phyloP scores from a whole-genome alignment of 768 basidiomycete species.

The Collybia nuda region DNA sequence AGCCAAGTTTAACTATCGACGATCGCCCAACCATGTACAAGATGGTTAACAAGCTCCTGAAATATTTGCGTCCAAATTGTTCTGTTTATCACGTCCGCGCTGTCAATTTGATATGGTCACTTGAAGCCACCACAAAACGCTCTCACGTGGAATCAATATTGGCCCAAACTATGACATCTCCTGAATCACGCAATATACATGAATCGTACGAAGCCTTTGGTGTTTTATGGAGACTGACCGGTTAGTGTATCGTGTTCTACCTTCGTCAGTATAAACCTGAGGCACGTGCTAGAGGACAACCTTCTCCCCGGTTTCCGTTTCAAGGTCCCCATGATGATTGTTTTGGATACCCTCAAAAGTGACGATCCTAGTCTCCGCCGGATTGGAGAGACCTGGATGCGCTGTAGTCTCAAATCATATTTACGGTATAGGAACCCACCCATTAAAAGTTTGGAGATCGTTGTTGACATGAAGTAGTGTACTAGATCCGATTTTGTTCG shows the following conservation, averaged over 20 bases:
- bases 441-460: background rate
- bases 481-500: slow-evolving; percentile 83
- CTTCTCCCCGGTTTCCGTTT: slow-evolving; percentile 80
- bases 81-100: slow-evolving; percentile 79
- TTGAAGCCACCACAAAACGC: slow-evolving; percentile 56
- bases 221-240: slow-evolving; percentile 86
- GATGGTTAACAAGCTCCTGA: slow-evolving; percentile 68
- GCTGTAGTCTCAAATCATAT: slow-evolving; percentile 89
- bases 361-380: slow-evolving; percentile 74
- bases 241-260: slow-evolving; percentile 37
- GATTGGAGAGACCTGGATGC: slow-evolving; percentile 96
- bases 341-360: slow-evolving; percentile 79
- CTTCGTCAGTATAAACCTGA: background rate
- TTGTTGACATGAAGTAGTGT: slow-evolving; percentile 47
- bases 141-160: slow-evolving; percentile 80
- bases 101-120: slow-evolving; percentile 79
- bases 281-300: slow-evolving; percentile 62
- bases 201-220: slow-evolving; percentile 88
- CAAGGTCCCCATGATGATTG: slow-evolving; percentile 83
- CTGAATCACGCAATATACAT: slow-evolving; percentile 42
- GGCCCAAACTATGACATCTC: slow-evolving; percentile 65
- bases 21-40: slow-evolving; percentile 53
- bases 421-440: slow-evolving; percentile 56
- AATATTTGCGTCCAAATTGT: slow-evolving; percentile 66
- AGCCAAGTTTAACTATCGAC: slow-evolving; percentile 55